phyloP scores from a whole-genome alignment of 1,284 basidiomycete species.

The Volvariella volvacea region DNA sequence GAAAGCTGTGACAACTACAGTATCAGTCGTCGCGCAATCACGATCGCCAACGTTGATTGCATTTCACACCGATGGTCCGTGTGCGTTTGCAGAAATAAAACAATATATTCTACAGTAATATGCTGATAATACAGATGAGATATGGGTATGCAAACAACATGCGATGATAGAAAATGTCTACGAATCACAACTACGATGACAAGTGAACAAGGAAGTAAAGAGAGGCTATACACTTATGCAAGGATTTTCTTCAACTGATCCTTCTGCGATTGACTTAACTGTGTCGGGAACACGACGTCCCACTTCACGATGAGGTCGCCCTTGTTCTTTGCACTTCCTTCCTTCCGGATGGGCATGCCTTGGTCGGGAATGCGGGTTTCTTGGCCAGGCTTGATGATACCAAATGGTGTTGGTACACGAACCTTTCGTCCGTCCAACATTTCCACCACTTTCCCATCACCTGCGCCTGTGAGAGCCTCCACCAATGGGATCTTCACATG shows the following conservation, averaged over 20 bases:
- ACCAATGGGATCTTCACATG: slow-evolving; percentile 68
- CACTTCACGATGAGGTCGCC: slow-evolving; percentile 82
- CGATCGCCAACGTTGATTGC: too few species aligned
- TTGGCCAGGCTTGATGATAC: slow-evolving; percentile 76
- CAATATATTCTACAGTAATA: too few species aligned
- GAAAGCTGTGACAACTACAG: too few species aligned
- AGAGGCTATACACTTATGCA: too few species aligned
- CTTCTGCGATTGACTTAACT: slow-evolving; percentile 69
- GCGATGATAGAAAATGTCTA: too few species aligned
- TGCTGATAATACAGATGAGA: too few species aligned
- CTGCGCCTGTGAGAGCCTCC: slow-evolving; percentile 69
- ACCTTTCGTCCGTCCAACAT: slow-evolving; percentile 76
- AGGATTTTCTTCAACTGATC: slow-evolving; percentile 25
- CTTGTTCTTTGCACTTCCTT: slow-evolving; percentile 62
- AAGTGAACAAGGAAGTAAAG: too few species aligned
- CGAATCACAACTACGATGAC: too few species aligned
- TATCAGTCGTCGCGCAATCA: too few species aligned
- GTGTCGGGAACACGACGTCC: slow-evolving; percentile 81
- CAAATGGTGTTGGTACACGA: slow-evolving; percentile 59
- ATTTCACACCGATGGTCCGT: too few species aligned
- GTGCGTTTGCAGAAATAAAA: too few species aligned
- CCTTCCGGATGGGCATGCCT: slow-evolving; percentile 90
- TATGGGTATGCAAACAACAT: too few species aligned
- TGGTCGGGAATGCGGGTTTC: slow-evolving; percentile 68
- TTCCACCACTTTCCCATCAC: slow-evolving; percentile 45